A percentile compares a stretch with the other conserved stretches of the same genome.
Evolutionary conservation across 1,284 basidiomycete genomes (phyloP).

Genomic region (Ceratobasidium sp.): DNA sequence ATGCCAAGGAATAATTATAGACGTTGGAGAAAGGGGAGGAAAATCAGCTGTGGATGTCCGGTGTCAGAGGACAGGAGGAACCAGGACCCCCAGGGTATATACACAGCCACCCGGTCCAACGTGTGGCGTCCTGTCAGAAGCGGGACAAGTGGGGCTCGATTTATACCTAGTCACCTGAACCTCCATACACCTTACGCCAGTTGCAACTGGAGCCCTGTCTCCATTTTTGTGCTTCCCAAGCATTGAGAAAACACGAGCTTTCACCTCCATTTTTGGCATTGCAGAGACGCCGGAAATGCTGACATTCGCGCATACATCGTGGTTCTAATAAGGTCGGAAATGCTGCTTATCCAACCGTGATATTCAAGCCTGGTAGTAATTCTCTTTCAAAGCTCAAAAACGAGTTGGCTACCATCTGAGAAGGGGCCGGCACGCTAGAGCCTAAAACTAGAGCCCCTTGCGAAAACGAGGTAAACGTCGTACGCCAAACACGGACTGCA

Average conservation of each 20-base stretch:
- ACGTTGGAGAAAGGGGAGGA: no score
- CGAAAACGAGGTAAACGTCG: constrained; percentile 65
- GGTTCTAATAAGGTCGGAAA: constrained; percentile 66
- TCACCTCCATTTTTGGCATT: neutral
- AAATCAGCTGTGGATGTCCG: no score
- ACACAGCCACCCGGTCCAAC: no score
- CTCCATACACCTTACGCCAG: no score
- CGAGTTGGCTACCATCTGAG: constrained; percentile 66
- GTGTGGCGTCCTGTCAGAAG: no score
- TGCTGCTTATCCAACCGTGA: neutral
- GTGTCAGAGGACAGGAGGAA: no score
- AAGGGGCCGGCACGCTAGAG: constrained; percentile 61
- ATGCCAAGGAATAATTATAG: no score
- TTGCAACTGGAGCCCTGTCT: no score
- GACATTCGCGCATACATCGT: neutral
- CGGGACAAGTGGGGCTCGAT: no score
- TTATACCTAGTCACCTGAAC: no score
- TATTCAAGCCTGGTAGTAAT: no score
- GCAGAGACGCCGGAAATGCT: neutral
- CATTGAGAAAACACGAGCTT: constrained; percentile 67
- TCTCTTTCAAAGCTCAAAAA: constrained; percentile 65
- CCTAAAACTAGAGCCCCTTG: constrained; percentile 52
- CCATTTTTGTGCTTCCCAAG: constrained; percentile 95
- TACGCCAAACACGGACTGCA: constrained; percentile 71
- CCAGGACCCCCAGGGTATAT: no score